A percentile compares a stretch with the other conserved stretches of the same genome.
These are phyloP conservation scores for Diplocarpon rosae DNA, from an alignment of 2,329 filamentous ascomycete genomes.

Conservation along the genomic window DNA sequence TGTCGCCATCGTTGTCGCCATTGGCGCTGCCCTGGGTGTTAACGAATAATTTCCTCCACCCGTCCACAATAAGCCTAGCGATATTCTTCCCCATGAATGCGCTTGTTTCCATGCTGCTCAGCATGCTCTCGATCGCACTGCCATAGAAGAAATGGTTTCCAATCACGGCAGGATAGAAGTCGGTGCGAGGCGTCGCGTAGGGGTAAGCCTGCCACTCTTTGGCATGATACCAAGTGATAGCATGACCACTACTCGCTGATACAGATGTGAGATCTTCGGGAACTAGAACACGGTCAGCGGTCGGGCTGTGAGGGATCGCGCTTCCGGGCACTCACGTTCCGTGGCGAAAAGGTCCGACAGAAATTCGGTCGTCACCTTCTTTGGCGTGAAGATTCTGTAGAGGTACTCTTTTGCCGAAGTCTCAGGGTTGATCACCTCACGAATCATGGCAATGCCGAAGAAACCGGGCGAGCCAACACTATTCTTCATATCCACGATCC, in stretches of 20 bases:
- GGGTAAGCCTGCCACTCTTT: conserved; percentile 81
- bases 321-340: conserved; percentile 9
- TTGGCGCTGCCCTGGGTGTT: too few relatives aligned
- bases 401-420: conserved; percentile 43
- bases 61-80: conserved; percentile 57
- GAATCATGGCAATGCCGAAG: conserved; percentile 73
- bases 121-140: conserved; percentile 79
- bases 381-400: conserved; percentile 56
- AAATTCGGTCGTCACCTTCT: conserved; percentile 40
- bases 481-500: conserved; percentile 33
- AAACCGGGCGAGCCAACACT: conserved; percentile 67
- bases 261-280: conserved; percentile 19
- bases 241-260: conserved; percentile 33
- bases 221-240: conserved; percentile 67
- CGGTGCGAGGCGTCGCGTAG: conserved; percentile 69
- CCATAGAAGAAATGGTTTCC: conserved; percentile 59
- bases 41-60: conserved; percentile 28
- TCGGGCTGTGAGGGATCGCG: conserved; percentile 23
- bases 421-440: conserved; percentile 48
- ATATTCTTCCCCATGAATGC: conserved; percentile 85
- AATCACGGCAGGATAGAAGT: conserved; percentile 72
- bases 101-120: conserved; percentile 96
- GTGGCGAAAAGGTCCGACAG: conserved; percentile 40
- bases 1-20: too few relatives aligned
- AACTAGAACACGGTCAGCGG: conserved; percentile 7